Conservation (phyloP, 192 early-diverging fungal species). For the Podila epigama region DNA sequence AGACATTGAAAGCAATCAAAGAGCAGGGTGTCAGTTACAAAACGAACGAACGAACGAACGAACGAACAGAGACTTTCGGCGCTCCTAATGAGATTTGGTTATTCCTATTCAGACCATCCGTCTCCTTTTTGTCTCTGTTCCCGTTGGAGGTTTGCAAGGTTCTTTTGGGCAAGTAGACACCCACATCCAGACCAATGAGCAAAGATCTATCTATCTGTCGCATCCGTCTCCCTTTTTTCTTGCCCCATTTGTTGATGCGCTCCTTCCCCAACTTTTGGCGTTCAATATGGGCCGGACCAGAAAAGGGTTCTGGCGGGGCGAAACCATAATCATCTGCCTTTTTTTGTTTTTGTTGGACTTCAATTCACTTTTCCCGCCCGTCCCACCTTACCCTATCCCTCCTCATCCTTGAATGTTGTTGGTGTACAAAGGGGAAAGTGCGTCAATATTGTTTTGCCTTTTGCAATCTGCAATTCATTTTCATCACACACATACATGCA, state of each 20-base stretch:
- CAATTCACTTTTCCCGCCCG: not conserved
- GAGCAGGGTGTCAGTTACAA: too few relatives aligned
- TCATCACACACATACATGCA: not conserved
- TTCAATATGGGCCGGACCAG: too few relatives aligned
- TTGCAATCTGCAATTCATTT: not conserved
- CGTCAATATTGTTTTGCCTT: not conserved
- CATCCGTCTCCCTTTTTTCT: not conserved
- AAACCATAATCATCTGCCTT: not conserved
- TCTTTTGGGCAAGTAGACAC: not conserved
- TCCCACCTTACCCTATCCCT: not conserved
- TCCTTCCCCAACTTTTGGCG: not conserved
- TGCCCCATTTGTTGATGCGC: not conserved
- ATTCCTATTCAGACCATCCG: too few relatives aligned
- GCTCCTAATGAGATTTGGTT: slow-evolving; percentile 99
- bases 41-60: too few relatives aligned
- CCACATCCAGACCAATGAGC: not conserved
- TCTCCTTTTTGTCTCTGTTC: slow-evolving; percentile 93
- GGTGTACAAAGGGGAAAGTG: too few relatives aligned
- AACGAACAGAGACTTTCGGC: slow-evolving; percentile 99
- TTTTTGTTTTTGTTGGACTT: not conserved
- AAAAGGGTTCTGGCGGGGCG: not conserved
- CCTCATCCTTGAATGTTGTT: not conserved
- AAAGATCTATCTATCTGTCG: not conserved
- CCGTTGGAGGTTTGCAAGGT: too few relatives aligned
- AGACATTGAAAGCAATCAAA: too few relatives aligned